Conservation (phyloP, 225 moss, liverwort and hornwort species). For the Polytrichum commune region DNA sequence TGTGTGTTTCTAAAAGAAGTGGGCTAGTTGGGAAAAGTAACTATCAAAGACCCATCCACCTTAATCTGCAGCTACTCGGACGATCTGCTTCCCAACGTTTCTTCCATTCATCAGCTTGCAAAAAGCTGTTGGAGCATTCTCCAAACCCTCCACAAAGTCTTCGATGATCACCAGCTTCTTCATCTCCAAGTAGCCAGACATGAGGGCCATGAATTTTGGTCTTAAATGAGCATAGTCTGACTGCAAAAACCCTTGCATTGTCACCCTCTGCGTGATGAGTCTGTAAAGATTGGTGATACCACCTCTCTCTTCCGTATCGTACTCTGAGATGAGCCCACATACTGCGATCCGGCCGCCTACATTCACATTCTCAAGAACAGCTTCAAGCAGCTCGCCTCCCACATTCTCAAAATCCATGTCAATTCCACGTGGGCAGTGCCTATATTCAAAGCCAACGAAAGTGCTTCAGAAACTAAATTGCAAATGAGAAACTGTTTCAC, state of each 20-base stretch:
- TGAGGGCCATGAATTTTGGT: constrained; percentile 31
- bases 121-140: constrained; percentile 33
- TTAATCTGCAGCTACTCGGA: constrained; percentile 13
- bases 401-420: constrained; percentile 69
- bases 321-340: constrained; percentile 51
- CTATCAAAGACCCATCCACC: no score
- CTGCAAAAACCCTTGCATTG: constrained; percentile 48
- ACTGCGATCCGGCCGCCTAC: constrained; percentile 44
- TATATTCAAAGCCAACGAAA: not conserved
- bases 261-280: constrained; percentile 25
- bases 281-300: constrained; percentile 24
- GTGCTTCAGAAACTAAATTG: no score
- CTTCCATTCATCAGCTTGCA: constrained; percentile 41
- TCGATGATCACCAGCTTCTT: constrained; percentile 47
- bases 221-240: constrained; percentile 26
- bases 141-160: constrained; percentile 43
- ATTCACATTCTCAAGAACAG: constrained; percentile 48
- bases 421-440: constrained; percentile 43
- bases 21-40: no score
- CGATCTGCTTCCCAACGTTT: constrained; percentile 48
- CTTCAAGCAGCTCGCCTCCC: constrained; percentile 50
- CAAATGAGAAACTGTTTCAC: no score
- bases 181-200: constrained; percentile 18
- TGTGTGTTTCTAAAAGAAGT: no score
- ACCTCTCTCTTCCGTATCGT: constrained; percentile 14